phyloP scores from a whole-genome alignment of 2,329 filamentous ascomycete species.

The Chrysosporium keratinophilum region DNA sequence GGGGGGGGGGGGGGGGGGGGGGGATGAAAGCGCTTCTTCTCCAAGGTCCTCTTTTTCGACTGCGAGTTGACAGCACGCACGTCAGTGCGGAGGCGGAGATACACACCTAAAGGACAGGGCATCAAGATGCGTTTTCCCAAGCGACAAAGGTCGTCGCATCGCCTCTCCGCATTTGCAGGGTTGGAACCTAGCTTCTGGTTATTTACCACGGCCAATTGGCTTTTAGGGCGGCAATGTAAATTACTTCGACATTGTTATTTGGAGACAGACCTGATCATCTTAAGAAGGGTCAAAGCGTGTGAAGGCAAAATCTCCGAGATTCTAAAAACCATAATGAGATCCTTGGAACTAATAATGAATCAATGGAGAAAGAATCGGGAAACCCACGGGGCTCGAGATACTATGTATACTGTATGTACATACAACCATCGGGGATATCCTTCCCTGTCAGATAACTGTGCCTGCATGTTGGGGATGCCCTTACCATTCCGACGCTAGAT shows the following conservation, averaged over 20 bases:
- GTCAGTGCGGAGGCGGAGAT: neutral
- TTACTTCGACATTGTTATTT: neutral
- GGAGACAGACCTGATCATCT: neutral
- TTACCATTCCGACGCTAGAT: no score
- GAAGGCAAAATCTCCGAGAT: slow-evolving; percentile 2
- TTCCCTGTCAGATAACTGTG: neutral
- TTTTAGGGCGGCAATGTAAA: neutral
- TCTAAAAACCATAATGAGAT: neutral
- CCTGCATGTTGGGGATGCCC: neutral
- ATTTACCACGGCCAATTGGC: neutral
- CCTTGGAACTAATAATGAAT: no score
- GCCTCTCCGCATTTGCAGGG: neutral
- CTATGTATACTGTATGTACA: no score
- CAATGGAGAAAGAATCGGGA: neutral
- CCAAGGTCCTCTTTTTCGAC: neutral
- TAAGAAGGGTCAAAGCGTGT: neutral
- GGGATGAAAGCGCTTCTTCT: neutral
- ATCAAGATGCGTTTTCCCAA: neutral
- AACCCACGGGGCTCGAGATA: neutral
- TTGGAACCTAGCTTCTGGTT: neutral
- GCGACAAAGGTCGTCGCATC: neutral
- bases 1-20: neutral
- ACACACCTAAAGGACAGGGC: neutral
- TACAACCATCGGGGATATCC: neutral
- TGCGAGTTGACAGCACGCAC: neutral